Base-by-base conservation (phyloP, 2,329 filamentous ascomycete species). In the Apiospora hydei region DNA sequence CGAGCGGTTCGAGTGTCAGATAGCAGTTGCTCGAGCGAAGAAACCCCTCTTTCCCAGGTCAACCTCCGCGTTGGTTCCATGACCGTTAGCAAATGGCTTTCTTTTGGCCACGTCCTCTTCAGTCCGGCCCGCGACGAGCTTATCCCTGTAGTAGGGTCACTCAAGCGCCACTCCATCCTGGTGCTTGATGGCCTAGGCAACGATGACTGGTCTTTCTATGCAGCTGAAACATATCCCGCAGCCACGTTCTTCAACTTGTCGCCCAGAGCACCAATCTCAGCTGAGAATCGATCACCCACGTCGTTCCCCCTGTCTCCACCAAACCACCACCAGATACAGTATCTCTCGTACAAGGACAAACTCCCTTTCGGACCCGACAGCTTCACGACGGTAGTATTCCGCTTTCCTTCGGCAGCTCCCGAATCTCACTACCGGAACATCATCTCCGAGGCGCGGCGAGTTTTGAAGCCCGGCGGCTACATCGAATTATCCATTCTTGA, bases 71-170 rank as follows among this genome's bases (percentile, higher is more conserved):
- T 94, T 21, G 93, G 92, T 5, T 94, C 93, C 2, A 91, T 96
- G 85, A 95, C 94, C 73, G 94, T 95, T 34, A 95, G 92, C 85
- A 95, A 95, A 79, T 96, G 93, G 94, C 88, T 96, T 34, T 94
- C 92, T 0, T 96, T 96, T 79, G 94, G 94, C 1, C 92, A 94
- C 76, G 93, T 96, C 0, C 85, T 96, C 4, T 95, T 96, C 83
- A 95, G 93, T 76, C 93, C 94, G 14, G 90, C 93, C 6, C 89
- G 94, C 38, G 91, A 94, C 66, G 91, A 94, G 75, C 86, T 95
- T 30, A 83, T 89, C 51, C 84, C 88, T 24, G 83, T 87, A 0
- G 86, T 82, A 21, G 84, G 82, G 70, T 83, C 81, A 18, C 83
- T 78, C 82, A 92, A 87, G 83, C 88, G 83, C 71, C 92, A 85